Base-by-base conservation (phyloP, 805 yeast genomes). In the Nakazawaea ernobii region DNA sequence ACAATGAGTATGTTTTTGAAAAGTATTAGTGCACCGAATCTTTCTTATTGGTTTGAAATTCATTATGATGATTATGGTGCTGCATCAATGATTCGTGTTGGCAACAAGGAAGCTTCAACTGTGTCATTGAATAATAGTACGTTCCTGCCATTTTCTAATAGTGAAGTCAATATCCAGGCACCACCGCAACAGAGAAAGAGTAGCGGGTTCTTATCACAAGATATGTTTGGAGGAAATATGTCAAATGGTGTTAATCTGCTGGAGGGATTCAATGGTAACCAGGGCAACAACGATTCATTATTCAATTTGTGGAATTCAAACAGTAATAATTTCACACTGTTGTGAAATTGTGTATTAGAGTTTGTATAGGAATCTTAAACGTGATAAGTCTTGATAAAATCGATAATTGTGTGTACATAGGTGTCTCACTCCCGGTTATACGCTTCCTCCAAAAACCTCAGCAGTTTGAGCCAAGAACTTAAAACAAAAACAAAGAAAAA, bases 51-150 rank as follows among this genome's bases (percentile, higher is more conserved):
- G 44, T 48, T 48, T 35, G 50, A 48, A 24, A 13, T 48, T 9
- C 41, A 32, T 28, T 48, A 48, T 20, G 50, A 48, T 29, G 50
- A 48, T 17, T 46, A 14, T 14, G 49, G 49, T 10, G 42, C 43
- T 3, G 49, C 35, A 10, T 46, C 49, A 11, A 30, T 42, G 45
- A 37, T 46, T 13, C 45, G 46, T 32, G 46, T 46, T 4, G 37
- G 43, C 1, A 15, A 35, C 4, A 46, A 46, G 15, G 41, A 35
- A 11, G 17, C 40, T 6, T 15, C 28, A 6, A 29, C 41, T 20
- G 17, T 10, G 17, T 13, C 33, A 6, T 33, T 41, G 30, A 41
- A 32, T 10, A 32, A 32, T 30, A 32, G 13, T 8, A 13, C 38
- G 7, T 45, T 45, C 35, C 48, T 14, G 40, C 43, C 43, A 13